A percentile compares a stretch with the other conserved stretches of the same genome.
These are phyloP conservation scores for Plenodomus tracheiphilus DNA, from an alignment of 2,329 filamentous ascomycete genomes.

Conservation along the genomic window DNA sequence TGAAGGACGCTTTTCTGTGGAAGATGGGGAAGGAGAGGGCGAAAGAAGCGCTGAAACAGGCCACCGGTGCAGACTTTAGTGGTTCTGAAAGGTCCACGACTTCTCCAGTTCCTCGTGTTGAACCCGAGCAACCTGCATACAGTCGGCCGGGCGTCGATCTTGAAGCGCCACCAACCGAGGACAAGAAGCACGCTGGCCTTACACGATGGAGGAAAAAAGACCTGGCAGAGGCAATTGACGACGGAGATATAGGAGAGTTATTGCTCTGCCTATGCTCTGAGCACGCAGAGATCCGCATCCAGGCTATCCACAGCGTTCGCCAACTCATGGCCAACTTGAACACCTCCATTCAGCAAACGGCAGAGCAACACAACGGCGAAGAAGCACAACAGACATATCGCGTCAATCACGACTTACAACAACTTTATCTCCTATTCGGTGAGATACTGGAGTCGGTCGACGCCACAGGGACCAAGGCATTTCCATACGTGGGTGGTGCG, in stretches of 20 bases:
- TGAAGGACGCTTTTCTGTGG: conserved; percentile 42
- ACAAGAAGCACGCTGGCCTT: conserved; percentile 52
- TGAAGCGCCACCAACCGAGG: conserved; percentile 46
- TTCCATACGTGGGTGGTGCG: conserved; percentile 74
- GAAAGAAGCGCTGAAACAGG: conserved; percentile 38
- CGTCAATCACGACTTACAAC: conserved; percentile 66
- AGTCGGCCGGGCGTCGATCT: conserved; percentile 25
- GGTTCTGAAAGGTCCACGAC: conserved; percentile 38
- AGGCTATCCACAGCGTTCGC: conserved; percentile 71
- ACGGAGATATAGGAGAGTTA: conserved; percentile 71
- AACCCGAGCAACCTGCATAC: conserved; percentile 17
- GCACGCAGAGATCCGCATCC: conserved; percentile 74
- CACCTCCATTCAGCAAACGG: conserved; percentile 30
- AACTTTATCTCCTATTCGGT: conserved; percentile 76
- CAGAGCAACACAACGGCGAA: conserved; percentile 1
- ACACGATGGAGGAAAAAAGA: conserved; percentile 74
- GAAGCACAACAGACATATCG: conserved; percentile 41
- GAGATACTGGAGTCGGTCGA: conserved; percentile 75
- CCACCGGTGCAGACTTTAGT: conserved; percentile 41
- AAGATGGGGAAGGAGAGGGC: conserved; percentile 44
- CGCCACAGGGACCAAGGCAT: conserved; percentile 39
- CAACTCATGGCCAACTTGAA: conserved; percentile 61
- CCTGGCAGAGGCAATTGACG: conserved; percentile 76
- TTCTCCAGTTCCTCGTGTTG: conserved; percentile 26
- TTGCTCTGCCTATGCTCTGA: conserved; percentile 76